Percentiles rank a stretch among this genome's conserved stretches.
These are phyloP conservation scores for Aspergillus novoparasiticus DNA, from an alignment of 2,329 filamentous ascomycete genomes.

Conservation along the genomic window DNA sequence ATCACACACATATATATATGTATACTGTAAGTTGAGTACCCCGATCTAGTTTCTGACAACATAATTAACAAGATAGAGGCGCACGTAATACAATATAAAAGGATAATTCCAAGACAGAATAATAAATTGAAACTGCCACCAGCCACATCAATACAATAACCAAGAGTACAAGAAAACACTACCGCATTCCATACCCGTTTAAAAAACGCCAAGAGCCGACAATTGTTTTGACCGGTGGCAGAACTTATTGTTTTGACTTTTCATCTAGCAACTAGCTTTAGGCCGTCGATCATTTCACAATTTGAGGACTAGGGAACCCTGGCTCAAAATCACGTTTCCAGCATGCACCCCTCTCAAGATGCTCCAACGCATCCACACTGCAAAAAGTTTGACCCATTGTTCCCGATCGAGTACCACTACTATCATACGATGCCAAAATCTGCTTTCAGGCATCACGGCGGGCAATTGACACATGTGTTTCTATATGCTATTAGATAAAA, in stretches of 20 bases:
- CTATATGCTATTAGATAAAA: not conserved
- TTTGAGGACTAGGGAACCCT: constrained; percentile 10
- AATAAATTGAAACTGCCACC: not conserved
- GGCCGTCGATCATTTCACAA: constrained; percentile 17
- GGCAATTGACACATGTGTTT: not conserved
- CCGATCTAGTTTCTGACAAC: not conserved
- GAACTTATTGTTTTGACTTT: constrained; percentile 9
- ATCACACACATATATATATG: not conserved
- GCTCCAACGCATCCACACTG: not conserved
- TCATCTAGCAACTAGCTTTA: constrained; percentile 11
- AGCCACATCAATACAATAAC: not conserved
- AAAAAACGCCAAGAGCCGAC: constrained; percentile 1
- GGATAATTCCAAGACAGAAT: not conserved
- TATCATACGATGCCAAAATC: not conserved
- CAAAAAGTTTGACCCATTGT: not conserved
- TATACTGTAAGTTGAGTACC: not conserved
- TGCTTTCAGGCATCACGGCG: not conserved
- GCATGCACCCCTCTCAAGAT: not conserved
- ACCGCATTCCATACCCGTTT: not conserved
- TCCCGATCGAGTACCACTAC: not conserved
- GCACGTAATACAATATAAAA: not conserved
- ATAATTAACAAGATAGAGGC: not conserved
- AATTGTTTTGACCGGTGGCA: not conserved
- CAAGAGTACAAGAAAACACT: not conserved
- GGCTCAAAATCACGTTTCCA: constrained; percentile 8